Conservation (phyloP, 495 filamentous ascomycete genomes). For the Xeromyces bisporus region DNA sequence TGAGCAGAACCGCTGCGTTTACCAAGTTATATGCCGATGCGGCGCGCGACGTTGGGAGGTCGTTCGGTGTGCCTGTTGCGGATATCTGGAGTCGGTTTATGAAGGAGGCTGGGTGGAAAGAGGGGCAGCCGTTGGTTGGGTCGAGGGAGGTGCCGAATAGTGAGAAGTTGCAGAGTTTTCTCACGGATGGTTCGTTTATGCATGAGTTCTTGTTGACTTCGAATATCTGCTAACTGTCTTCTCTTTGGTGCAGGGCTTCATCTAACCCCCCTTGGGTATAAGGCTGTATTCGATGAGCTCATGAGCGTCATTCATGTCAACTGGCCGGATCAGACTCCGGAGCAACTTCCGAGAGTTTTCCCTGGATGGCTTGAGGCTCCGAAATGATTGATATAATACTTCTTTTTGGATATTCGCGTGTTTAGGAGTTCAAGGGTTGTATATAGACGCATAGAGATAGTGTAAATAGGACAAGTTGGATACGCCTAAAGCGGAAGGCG, state of each 20-base stretch:
- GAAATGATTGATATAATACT: too few relatives aligned
- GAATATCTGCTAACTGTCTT: conserved; percentile 1
- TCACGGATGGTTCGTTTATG: conserved; percentile 40
- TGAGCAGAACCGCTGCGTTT: conserved; percentile 40
- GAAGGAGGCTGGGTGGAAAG: conserved; percentile 44
- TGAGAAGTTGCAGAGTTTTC: conserved; percentile 29
- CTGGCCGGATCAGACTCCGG: conserved; percentile 44
- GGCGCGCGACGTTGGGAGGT: conserved; percentile 44
- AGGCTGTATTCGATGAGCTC: conserved; percentile 38
- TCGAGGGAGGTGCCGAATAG: conserved; percentile 33
- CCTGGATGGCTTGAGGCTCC: conserved; percentile 36
- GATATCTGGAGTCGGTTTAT: conserved; percentile 65
- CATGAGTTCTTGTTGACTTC: conserved; percentile 3
- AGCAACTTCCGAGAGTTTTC: conserved; percentile 32
- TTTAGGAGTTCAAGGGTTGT: too few relatives aligned
- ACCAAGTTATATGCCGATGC: conserved; percentile 59
- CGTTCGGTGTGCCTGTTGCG: conserved; percentile 45
- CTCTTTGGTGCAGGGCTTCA: conserved; percentile 52
- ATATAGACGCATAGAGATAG: too few relatives aligned
- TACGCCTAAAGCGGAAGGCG: too few relatives aligned
- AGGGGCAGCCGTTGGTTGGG: conserved; percentile 35
- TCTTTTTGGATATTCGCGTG: too few relatives aligned
- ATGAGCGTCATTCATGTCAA: conserved; percentile 33
- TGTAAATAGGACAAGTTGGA: too few relatives aligned
- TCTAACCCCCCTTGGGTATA: conserved; percentile 43